phyloP scores from a whole-genome alignment of 441 rosid species.

The Manihot esculenta region DNA sequence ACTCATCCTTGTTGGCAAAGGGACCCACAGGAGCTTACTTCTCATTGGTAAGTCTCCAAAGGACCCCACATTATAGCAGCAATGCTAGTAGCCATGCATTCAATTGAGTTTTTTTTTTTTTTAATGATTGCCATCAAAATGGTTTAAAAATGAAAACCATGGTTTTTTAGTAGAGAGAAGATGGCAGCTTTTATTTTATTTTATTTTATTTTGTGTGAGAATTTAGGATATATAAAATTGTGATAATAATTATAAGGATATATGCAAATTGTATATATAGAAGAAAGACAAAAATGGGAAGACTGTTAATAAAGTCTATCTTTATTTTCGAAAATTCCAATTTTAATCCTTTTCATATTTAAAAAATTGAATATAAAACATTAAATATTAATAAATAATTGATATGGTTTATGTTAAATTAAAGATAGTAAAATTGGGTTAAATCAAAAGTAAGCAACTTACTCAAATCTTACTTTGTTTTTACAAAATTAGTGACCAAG shows the following conservation, averaged over 20 bases:
- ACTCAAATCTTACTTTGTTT: too few species aligned
- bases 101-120: too few species aligned
- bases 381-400: too few species aligned
- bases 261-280: not conserved
- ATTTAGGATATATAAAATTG: not conserved
- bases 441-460: too few species aligned
- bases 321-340: not conserved
- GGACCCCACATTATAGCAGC: constrained; percentile 9
- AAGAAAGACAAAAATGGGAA: not conserved
- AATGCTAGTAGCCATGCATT: not conserved
- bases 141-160: not conserved
- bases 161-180: not conserved
- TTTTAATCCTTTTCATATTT: too few species aligned
- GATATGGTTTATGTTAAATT: too few species aligned
- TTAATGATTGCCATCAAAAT: constrained; percentile 1
- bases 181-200: too few species aligned
- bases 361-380: too few species aligned
- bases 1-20: constrained; percentile 49
- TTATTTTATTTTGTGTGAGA: not conserved
- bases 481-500: too few species aligned
- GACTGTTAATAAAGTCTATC: not conserved
- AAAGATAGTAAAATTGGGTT: too few species aligned
- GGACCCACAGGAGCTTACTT: constrained; percentile 55
- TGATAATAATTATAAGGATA: not conserved
- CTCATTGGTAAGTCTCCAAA: constrained; percentile 57